Base-by-base conservation (phyloP, 106 monocot species). In the Posidonia australis region DNA sequence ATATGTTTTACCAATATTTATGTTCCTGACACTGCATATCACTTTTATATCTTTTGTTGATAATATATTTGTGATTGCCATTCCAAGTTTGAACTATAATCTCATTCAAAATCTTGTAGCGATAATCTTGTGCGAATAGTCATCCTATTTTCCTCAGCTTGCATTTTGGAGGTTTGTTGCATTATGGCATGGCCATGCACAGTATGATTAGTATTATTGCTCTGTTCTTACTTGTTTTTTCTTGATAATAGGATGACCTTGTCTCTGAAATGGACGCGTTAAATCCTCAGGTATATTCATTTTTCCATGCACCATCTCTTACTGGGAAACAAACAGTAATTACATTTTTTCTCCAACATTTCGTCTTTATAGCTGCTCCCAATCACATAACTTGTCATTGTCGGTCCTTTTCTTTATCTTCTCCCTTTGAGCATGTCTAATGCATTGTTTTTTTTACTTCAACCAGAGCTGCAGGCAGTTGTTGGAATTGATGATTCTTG, bases 251-350 rank as follows among this genome's bases (percentile, higher is more conserved):
- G 94, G 94, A 96, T 51, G 84, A 84, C 61, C 71, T 96, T 30
- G 82, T 90, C 53, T 30, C 46, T 55, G 60, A 62, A 43, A 96
- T 96, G 86, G 87, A 84, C 48, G 90, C 84, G 11, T 72, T 96
- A 63, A 96, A 96, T 77, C 94, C 90, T 22, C 94, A 96, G 87
- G 94, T 90, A 77, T 65, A 69, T 17, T 48, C 20, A 54, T 17
- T 67, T 36, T 27, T 46, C 43, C 47, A 24, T 30, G 44, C 9
- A 27, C 52, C 11, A n/a, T 57, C 5, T 21, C 36, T 4, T 36
- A n/a, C n/a, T n/a, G 44, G 13, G 25, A 27, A 57, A 22, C 22
- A 14, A 44, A 29, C 19, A 17, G 19, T 9, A 14, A 29, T 59
- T 29, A 16, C 6, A 1, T 17, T 13, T 19, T 29, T 59, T 29